Base-by-base conservation (phyloP, 2,329 filamentous ascomycete species). In the Fusarium oxysporum region DNA sequence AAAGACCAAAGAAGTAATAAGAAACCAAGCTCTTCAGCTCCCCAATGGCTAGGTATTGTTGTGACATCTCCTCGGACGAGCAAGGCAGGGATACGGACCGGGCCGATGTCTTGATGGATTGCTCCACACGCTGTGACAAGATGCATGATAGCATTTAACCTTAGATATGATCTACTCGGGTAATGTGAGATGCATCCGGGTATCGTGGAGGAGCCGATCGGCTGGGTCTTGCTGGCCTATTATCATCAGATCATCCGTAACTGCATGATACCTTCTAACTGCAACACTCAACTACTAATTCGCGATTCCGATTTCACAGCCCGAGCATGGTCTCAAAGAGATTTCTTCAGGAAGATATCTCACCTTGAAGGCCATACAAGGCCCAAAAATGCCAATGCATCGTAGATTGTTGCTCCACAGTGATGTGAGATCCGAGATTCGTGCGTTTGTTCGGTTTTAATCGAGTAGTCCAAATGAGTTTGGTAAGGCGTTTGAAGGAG, bases 221-320 rank as follows among this genome's bases (percentile, higher is more conserved):
- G 30, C 23, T 44, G 47, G 48, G 21, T n/a, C 37, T 17, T n/a
- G 40, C 8, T 47, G 25, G 38, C 10, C 8, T n/a, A 12, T 13
- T 10, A 30, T 23, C 19, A 37, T 55, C 56, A 55, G 48, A 68
- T 68, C 56, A 62, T 68, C 32, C 12, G 21, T n/a, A 62, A 40
- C 28, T 32, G 37, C 48, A 41, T 61, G 37, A 55, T 61, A 23
- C 5, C 3, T 43, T 43, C 19, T n/a, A 6, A 19, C 12, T 21
- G 19, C 19, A 35, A 32, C 25, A 12, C 23, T 28, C 19, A 12
- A n/a, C 50, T 41, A 13, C 23, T 3, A 6, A 23, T 33, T 23
- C 21, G 8, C 8, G 11, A n/a, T 32, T 48, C 45, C 13, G 6
- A 17, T n/a, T 32, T 48, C 9, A 28, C 1, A 28, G 17, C 23